Evolutionary conservation across 768 basidiomycete species (phyloP), one percentile per base, ranked within the genome.

Genomic region (Lactifluus hygrophoroides): DNA sequence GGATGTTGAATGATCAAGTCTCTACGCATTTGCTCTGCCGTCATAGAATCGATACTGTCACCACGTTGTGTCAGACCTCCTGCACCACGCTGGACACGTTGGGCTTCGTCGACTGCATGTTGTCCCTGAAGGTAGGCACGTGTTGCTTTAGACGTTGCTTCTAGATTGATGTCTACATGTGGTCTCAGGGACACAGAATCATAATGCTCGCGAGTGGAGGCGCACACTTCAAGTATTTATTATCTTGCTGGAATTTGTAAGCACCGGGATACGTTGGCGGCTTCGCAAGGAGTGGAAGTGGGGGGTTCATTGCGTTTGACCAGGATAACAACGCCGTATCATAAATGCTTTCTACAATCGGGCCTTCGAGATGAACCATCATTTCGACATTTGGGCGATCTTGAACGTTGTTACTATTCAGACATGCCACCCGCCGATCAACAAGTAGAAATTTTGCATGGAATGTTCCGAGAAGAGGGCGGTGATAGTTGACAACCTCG

Each of bases 361-460:
- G 81, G 0, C 86, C 86, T 66, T 88, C 86, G 43, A 86, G 74
- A 62, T 86, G 84, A 7, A 78, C 69, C 83, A 85, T 85, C 78
- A 86, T 80, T 69, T 81, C 77, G 58, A 76, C 62, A 63, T 79
- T 77, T 7, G 74, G 71, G 19, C 77, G 74, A 62, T 82, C 79
- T 69, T 85, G 84, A 40, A 87, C 83, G 56, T 87, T 87, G 70
- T 86, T 86, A 50, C 77, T 79, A 67, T 83, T 82, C 53, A 88
- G 69, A 54, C 85, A 69, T 0, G 82, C 85, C 35, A 85, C 72
- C 64, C 79, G 81, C n/a, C 84, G 74, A 66, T 88, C 86, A 1
- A 86, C 80, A 43, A 88, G 72, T 71, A 86, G 74, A 65, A 80
- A 86, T 66, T 88, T 87, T 46, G 81, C 78, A 63, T 88, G 86